Evolutionary conservation across 2,329 filamentous ascomycete species (phyloP).

Genomic region (Beauveria rudraprayagi): DNA sequence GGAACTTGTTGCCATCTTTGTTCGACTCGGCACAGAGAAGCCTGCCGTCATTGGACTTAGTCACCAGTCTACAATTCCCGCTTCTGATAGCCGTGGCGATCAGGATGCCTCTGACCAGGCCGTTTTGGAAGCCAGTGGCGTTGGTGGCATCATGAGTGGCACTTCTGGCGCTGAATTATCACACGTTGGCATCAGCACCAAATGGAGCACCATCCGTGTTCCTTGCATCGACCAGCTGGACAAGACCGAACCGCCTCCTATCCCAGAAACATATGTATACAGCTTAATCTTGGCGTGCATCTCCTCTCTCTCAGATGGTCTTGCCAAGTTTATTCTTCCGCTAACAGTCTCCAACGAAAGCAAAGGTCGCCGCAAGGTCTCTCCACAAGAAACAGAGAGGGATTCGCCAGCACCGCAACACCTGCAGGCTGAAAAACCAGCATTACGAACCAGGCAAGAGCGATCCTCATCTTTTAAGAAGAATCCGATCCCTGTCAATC

Average conservation of each 20-base stretch:
- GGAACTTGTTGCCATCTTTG: constrained; percentile 78
- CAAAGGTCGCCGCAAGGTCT: constrained; percentile 42
- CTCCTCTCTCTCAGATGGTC: constrained; percentile 79
- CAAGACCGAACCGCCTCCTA: constrained; percentile 72
- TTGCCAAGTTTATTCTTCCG: constrained; percentile 89
- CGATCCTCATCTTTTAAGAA: constrained; percentile 62
- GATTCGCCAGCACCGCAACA: constrained; percentile 34
- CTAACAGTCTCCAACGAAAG: constrained; percentile 73
- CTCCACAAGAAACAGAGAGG: constrained; percentile 35
- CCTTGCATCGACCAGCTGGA: constrained; percentile 92
- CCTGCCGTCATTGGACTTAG: constrained; percentile 82
- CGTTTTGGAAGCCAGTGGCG: constrained; percentile 80
- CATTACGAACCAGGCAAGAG: constrained; percentile 36
- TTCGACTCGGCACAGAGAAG: constrained; percentile 87
- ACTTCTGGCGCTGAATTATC: constrained; percentile 58
- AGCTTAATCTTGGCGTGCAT: constrained; percentile 83
- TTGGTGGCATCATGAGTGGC: constrained; percentile 78
- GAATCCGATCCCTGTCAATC: constrained; percentile 76
- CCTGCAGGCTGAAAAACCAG: constrained; percentile 26
- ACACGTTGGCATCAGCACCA: constrained; percentile 72
- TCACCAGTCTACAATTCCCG: constrained; percentile 78
- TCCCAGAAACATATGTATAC: constrained; percentile 93
- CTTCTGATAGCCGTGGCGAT: constrained; percentile 44
- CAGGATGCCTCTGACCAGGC: constrained; percentile 66
- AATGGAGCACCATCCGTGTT: constrained; percentile 83